A percentile compares a stretch with the other conserved stretches of the same genome.
phyloP scores from a whole-genome alignment of 352 stramenopile species.

The Pythium aquatile region DNA sequence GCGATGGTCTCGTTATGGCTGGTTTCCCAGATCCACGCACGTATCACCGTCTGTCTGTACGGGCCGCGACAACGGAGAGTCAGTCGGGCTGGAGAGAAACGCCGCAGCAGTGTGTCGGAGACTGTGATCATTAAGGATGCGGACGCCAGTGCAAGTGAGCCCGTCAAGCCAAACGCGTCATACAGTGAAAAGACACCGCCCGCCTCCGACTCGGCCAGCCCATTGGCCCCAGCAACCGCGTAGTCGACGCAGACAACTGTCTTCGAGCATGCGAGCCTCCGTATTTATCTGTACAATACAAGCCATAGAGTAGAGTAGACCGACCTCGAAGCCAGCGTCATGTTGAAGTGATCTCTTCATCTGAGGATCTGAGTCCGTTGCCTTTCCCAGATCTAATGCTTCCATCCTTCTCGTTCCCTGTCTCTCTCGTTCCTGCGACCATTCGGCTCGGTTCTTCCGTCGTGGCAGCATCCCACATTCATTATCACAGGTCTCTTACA shows the following conservation, averaged over 20 bases:
- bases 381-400: neutral
- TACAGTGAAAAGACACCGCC: neutral
- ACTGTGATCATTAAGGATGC: neutral
- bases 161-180: neutral
- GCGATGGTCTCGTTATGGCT: constrained; percentile 18
- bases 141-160: neutral
- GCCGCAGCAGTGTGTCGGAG: neutral
- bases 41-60: neutral
- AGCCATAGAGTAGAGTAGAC: neutral
- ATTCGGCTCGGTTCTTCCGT: neutral
- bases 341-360: neutral
- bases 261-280: no score
- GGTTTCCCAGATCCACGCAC: constrained; percentile 15
- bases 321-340: neutral
- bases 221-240: no score
- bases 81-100: neutral
- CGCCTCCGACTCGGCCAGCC: no score
- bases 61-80: neutral
- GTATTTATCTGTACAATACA: neutral
- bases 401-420: neutral
- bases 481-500: constrained; percentile 3
- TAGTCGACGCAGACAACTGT: no score
- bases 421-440: neutral
- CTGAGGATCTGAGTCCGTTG: neutral
- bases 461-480: neutral